A percentile compares a stretch with the other conserved stretches of the same genome.
Conservation (phyloP, 352 stramenopile species). For the Phytophthora kernoviae region DNA sequence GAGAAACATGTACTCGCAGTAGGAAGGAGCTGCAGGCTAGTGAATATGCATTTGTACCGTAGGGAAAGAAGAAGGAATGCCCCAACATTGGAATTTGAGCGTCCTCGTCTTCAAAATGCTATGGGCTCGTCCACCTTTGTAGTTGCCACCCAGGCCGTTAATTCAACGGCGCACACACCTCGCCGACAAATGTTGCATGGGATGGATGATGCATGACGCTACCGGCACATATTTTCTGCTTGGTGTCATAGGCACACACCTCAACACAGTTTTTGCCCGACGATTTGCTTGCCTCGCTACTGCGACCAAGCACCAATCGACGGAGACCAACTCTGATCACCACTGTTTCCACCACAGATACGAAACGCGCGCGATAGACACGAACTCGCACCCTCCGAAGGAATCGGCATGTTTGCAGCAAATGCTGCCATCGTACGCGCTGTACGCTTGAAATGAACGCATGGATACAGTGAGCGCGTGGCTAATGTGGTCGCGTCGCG, state of each 20-base stretch:
- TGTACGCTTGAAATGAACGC: not conserved
- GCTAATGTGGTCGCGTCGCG: slow-evolving; percentile 24
- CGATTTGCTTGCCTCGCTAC: not conserved
- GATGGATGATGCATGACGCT: no score
- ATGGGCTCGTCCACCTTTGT: not conserved
- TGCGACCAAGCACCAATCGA: slow-evolving; percentile 6
- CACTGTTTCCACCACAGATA: not conserved
- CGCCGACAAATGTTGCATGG: no score
- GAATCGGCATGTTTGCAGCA: not conserved
- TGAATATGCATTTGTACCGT: slow-evolving; percentile 32
- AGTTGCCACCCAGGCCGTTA: no score
- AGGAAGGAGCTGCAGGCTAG: slow-evolving; percentile 6
- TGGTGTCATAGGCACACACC: slow-evolving; percentile 6
- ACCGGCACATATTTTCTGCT: no score
- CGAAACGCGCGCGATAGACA: not conserved
- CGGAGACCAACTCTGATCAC: no score
- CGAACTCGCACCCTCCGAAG: not conserved
- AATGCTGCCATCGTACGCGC: no score
- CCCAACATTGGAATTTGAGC: slow-evolving; percentile 40
- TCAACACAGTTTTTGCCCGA: slow-evolving; percentile 3
- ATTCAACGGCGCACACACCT: no score
- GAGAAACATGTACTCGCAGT: slow-evolving; percentile 25
- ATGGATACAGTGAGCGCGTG: not conserved
- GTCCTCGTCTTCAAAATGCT: not conserved
- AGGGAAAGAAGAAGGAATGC: slow-evolving; percentile 9